Percentiles rank a stretch among this genome's conserved stretches.
phyloP scores from a whole-genome alignment of 208 protist genomes.

The Lotmaria passim region DNA sequence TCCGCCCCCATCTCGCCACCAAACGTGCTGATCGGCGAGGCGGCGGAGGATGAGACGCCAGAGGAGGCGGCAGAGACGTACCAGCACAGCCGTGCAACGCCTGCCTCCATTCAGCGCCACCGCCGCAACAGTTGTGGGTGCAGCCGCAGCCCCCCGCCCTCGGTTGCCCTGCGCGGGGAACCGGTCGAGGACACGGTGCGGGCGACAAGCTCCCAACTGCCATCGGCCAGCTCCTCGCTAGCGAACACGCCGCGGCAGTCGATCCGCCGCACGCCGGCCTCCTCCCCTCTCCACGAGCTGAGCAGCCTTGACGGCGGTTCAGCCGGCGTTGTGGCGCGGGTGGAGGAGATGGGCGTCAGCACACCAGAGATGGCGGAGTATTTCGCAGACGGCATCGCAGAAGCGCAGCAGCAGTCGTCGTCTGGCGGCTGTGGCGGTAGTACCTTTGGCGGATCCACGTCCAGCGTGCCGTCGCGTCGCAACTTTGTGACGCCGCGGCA shows the following conservation, averaged over 20 bases:
- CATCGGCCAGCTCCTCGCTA: conserved; percentile 9
- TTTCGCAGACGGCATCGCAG: conserved; percentile 20
- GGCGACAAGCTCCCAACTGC: not conserved
- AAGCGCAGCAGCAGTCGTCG: conserved; percentile 2
- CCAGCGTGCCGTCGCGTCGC: conserved; percentile 1
- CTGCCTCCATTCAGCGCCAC: conserved; percentile 29
- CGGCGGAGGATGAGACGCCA: conserved; percentile 8
- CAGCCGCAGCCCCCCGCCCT: conserved; percentile 15
- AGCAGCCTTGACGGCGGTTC: not conserved
- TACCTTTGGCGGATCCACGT: not conserved
- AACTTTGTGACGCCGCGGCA: conserved; percentile 10
- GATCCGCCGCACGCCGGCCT: not conserved
- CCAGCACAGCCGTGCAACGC: conserved; percentile 28
- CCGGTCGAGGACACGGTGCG: conserved; percentile 26
- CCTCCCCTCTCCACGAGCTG: conserved; percentile 7
- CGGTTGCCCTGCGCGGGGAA: conserved; percentile 25
- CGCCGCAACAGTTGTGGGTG: conserved; percentile 6
- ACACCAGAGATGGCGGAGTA: conserved; percentile 53
- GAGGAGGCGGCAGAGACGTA: conserved; percentile 19
- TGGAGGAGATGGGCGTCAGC: conserved; percentile 37
- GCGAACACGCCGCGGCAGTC: conserved; percentile 25
- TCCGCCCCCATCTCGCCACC: conserved; percentile 1
- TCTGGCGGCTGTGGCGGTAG: not conserved
- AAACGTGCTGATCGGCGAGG: not conserved
- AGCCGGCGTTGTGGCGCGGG: not conserved